Evolutionary conservation across 2,329 filamentous ascomycete genomes (phyloP).

Genomic region (Stachybotrys elegans): DNA sequence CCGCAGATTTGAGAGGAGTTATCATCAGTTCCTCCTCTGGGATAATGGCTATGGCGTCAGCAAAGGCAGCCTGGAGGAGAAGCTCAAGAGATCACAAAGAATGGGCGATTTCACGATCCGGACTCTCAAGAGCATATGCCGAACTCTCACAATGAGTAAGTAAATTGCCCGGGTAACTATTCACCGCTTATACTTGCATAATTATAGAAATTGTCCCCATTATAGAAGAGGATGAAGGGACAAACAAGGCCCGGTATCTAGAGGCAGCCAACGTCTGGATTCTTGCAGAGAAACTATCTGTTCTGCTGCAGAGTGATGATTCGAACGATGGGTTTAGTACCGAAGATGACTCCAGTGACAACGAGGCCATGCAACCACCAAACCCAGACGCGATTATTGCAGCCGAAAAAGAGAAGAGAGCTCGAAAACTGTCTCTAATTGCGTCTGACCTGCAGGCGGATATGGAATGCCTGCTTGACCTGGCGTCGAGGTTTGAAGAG

Average conservation of each 20-base stretch:
- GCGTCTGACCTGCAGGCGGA: background rate
- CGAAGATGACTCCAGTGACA: background rate
- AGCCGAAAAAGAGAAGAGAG: background rate
- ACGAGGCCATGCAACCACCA: background rate
- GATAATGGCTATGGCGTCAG: background rate
- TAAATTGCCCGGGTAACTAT: background rate
- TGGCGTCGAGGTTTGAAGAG: background rate
- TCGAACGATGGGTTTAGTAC: background rate
- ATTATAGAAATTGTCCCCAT: background rate
- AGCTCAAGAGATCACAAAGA: background rate
- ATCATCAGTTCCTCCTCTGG: background rate
- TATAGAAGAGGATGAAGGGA: background rate
- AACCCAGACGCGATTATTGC: too few species aligned
- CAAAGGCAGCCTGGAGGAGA: background rate
- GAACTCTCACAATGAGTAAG: slow-evolving; percentile 1
- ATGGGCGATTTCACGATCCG: background rate
- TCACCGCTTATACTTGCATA: background rate
- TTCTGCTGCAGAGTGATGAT: background rate
- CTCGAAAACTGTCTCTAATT: background rate
- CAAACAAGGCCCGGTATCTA: background rate
- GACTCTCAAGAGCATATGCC: background rate
- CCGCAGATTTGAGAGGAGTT: background rate
- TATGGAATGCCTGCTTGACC: background rate
- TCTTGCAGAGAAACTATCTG: slow-evolving; percentile 1
- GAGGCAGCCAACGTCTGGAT: background rate